Evolutionary conservation across 306 rosid species (phyloP).

Genomic region (Pyrus bretschneideri): DNA sequence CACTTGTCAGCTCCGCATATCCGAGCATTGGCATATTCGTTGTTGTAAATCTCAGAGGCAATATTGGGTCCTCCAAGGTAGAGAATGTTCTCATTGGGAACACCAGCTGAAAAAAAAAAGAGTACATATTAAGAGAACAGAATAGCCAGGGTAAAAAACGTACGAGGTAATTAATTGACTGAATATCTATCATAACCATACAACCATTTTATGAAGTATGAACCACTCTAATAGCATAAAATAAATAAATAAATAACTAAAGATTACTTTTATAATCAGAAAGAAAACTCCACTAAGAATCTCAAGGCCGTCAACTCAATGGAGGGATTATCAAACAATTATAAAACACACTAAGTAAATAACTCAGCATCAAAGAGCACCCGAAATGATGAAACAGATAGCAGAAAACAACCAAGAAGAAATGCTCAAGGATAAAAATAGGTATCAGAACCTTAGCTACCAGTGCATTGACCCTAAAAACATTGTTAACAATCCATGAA

Average conservation of each 20-base stretch:
- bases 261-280: no score
- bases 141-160: background rate
- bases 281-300: background rate
- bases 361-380: background rate
- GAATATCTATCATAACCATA: background rate
- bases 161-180: background rate
- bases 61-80: slow-evolving; percentile 97
- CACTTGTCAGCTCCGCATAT: slow-evolving; percentile 92
- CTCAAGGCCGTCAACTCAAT: background rate
- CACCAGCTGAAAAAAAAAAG: slow-evolving; percentile 64
- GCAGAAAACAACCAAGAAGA: background rate
- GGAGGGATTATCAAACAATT: background rate
- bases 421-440: background rate
- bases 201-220: background rate
- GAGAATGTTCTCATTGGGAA: slow-evolving; percentile 75
- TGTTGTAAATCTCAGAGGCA: slow-evolving; percentile 90
- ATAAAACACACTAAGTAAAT: background rate
- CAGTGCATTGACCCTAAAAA: background rate
- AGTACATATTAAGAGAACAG: background rate
- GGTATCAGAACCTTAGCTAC: background rate
- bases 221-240: background rate
- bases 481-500: slow-evolving; percentile 1
- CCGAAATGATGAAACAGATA: background rate
- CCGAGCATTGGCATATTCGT: slow-evolving; percentile 93
- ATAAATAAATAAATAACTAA: background rate